Evolutionary conservation across 441 rosid species (phyloP).

Genomic region (Metrosideros polymorpha): DNA sequence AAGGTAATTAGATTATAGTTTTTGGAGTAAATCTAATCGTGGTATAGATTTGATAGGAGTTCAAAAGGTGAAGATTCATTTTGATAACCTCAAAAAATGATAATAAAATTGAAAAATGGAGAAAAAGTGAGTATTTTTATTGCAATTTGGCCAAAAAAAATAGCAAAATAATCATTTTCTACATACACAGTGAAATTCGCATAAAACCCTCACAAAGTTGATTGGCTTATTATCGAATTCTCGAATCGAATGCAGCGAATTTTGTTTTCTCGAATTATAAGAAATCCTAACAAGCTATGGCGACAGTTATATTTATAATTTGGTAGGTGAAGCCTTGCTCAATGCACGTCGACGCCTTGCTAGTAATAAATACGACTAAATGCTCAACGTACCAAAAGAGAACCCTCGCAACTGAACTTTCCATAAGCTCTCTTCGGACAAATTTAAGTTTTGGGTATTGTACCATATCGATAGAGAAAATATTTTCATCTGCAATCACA

Average conservation of each 20-base stretch:
- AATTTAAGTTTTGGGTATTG: not conserved
- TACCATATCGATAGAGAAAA: not conserved
- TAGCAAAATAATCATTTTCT: not conserved
- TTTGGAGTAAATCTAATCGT: not conserved
- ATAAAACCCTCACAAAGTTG: not conserved
- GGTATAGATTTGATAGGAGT: not conserved
- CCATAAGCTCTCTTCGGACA: not conserved
- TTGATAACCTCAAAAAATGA: not conserved
- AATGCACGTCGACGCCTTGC: not conserved
- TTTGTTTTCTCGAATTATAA: not conserved
- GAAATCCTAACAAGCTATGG: not conserved
- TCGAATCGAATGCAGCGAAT: not conserved
- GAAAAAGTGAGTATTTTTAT: not conserved
- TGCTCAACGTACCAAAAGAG: not conserved
- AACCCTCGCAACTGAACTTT: not conserved
- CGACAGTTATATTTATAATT: not conserved
- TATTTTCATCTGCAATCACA: not conserved
- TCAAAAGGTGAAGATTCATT: not conserved
- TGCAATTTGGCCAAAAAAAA: not conserved
- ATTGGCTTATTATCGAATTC: no score
- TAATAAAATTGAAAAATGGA: not conserved
- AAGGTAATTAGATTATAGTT: not conserved
- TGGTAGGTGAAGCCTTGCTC: not conserved
- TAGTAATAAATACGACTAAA: not conserved
- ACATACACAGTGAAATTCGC: not conserved